A percentile compares a stretch with the other conserved stretches of the same genome.
These are phyloP conservation scores for Dalbergia cochinchinensis DNA, from an alignment of 306 rosid species.

Conservation along the genomic window DNA sequence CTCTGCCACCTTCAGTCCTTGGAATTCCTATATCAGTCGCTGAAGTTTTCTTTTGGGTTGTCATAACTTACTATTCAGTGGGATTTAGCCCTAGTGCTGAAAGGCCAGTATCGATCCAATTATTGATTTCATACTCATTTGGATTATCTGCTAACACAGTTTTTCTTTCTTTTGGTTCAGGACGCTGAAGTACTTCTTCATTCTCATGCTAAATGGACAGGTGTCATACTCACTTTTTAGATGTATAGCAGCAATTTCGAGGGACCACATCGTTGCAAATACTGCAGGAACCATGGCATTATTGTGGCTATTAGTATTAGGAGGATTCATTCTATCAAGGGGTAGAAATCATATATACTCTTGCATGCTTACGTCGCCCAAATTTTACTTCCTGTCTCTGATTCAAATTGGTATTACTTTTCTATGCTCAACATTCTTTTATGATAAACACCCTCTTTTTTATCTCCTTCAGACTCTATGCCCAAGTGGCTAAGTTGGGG, in stretches of 20 bases:
- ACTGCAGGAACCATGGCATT: conserved; percentile 4
- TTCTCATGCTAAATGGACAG: not conserved
- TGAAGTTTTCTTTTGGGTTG: conserved; percentile 28
- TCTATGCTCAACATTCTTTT: not conserved
- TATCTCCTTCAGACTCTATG: conserved; percentile 25
- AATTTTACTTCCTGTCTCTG: not conserved
- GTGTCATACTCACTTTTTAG: conserved; percentile 36
- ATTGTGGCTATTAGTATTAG: conserved; percentile 2
- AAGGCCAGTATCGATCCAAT: conserved; percentile 21
- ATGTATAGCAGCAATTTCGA: conserved; percentile 31
- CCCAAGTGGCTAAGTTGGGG: conserved; percentile 53
- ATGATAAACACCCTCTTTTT: not conserved
- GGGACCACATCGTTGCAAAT: conserved; percentile 41
- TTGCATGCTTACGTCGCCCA: not conserved
- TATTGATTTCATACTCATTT: not conserved
- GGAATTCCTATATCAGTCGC: conserved; percentile 29
- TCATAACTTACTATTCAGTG: conserved; percentile 26
- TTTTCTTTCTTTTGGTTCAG: conserved; percentile 12
- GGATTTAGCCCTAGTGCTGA: conserved; percentile 28
- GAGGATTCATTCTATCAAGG: conserved; percentile 39
- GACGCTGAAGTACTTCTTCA: conserved; percentile 28
- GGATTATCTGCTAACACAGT: not conserved
- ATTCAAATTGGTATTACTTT: not conserved
- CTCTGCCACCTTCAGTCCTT: conserved; percentile 31
- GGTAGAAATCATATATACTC: not conserved